These are phyloP conservation scores for Camptophora hylomeconis DNA, from an alignment of 2,329 filamentous ascomycete species.

Conservation along the genomic window DNA sequence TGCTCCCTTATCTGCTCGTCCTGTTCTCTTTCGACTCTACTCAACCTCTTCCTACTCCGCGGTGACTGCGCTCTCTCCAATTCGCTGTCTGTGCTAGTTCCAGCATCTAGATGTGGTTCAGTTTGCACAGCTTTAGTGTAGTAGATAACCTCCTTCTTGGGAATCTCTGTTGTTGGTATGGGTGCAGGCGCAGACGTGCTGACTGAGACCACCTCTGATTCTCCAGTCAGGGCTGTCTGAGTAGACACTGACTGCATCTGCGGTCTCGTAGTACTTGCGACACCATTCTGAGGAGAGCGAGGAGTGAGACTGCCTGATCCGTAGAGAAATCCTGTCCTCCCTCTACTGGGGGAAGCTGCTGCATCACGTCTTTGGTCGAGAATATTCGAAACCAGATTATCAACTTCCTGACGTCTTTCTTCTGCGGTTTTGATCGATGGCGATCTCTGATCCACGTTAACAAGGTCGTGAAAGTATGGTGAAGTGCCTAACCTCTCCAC, in stretches of 20 bases:
- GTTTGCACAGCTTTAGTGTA: constrained; percentile 98
- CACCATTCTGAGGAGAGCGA: constrained; percentile 55
- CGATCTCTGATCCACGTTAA: constrained; percentile 11
- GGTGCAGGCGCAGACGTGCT: constrained; percentile 44
- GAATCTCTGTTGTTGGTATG: constrained; percentile 6
- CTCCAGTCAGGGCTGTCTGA: constrained; percentile 56
- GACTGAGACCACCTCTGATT: constrained; percentile 28
- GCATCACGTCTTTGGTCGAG: constrained; percentile 51
- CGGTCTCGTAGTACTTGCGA: constrained; percentile 25
- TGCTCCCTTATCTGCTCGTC: constrained; percentile 83
- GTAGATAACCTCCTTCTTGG: constrained; percentile 64
- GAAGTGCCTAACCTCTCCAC: constrained; percentile 53
- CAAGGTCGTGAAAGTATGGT: background rate
- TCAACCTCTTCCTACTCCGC: constrained; percentile 56
- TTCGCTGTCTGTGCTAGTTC: constrained; percentile 40
- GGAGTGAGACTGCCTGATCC: constrained; percentile 71
- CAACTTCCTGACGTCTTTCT: constrained; percentile 24
- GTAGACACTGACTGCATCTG: constrained; percentile 36
- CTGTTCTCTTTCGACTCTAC: constrained; percentile 63
- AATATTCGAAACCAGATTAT: constrained; percentile 71
- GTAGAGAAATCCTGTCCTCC: constrained; percentile 74
- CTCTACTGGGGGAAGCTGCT: constrained; percentile 32
- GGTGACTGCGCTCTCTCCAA: constrained; percentile 50
- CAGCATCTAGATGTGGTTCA: constrained; percentile 33
- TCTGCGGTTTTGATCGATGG: constrained; percentile 13